Conservation (phyloP, 2,329 filamentous ascomycete species). For the Colletotrichum tofieldiae region DNA sequence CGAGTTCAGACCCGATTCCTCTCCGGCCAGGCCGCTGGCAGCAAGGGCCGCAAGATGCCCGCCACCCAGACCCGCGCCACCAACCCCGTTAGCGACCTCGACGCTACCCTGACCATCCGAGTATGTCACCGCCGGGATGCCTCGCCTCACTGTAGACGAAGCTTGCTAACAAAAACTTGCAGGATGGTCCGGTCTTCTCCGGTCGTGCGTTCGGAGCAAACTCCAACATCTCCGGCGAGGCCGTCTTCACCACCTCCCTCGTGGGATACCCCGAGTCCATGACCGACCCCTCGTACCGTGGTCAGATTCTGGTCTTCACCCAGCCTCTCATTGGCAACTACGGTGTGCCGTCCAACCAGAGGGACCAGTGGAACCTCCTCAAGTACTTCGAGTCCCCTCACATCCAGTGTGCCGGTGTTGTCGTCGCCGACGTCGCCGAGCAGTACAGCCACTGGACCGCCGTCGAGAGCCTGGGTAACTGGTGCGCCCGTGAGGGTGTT, state of each 20-base stretch:
- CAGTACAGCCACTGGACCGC: conserved; percentile 99
- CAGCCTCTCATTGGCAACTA: conserved; percentile 99
- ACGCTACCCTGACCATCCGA: conserved; percentile 95
- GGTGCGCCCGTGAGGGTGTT: conserved; percentile 96
- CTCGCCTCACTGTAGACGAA: conserved; percentile 1
- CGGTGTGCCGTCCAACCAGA: conserved; percentile 88
- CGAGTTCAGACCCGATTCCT: conserved; percentile 55
- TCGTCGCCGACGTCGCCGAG: conserved; percentile 93
- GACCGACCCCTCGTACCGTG: conserved; percentile 89
- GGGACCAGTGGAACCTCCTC: conserved; percentile 90
- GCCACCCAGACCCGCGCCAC: conserved; percentile 71
- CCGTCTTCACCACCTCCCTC: conserved; percentile 97
- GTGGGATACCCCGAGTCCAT: conserved; percentile 98
- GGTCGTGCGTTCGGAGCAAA: conserved; percentile 98
- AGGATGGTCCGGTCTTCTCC: conserved; percentile 96
- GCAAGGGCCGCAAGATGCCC: conserved; percentile 79
- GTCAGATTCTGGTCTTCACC: conserved; percentile 98
- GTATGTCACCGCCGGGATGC: conserved; percentile 62
- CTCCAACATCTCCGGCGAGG: conserved; percentile 96
- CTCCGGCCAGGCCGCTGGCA: conserved; percentile 67
- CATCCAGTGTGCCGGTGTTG: conserved; percentile 95
- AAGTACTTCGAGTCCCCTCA: conserved; percentile 99
- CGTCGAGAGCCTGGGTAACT: conserved; percentile 91
- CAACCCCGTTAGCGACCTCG: conserved; percentile 77
- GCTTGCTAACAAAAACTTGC: conserved; percentile 45